Evolutionary conservation across 2,329 filamentous ascomycete genomes (phyloP), one percentile per base, ranked within the genome.

Genomic region (Arthrinium puccinioides): DNA sequence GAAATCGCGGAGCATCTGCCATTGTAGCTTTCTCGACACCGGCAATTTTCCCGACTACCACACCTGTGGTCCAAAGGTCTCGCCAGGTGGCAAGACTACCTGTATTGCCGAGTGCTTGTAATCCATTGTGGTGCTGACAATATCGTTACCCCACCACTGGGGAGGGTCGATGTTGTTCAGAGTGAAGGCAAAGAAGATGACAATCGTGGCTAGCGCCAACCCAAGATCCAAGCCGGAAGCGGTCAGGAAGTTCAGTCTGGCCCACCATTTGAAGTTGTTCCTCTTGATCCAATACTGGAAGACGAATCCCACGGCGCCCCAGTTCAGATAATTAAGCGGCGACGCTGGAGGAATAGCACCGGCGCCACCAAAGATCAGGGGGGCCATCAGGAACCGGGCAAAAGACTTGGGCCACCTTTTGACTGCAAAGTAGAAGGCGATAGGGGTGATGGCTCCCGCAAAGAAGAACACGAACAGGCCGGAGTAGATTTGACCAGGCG

Each of bases 261-360:
- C 76, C 84, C 84, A 87, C 83, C 83, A 87, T 20, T 63, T 70
- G 44, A 76, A 77, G 55, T 76, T 70, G 11, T 70, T 67, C 50
- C 74, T 73, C 56, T 79, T 77, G 53, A 87, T 74, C 51, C 66
- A 70, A 55, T 76, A 77, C 56, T 87, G 82, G 66, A 87, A 87
- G 21, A 83, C 44, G 47, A 76, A 78, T 21, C 83, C 84, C 4
- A 87, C 78, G 39, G 82, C 61, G 14, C 78, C 80, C 82, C 83
- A 87, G n/a, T 73, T 71, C 23, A 84, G 72, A 54, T 85, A 87
- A 60, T 84, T 86, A 41, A 87, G 71, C 0, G 82, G 82, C 0
- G 82, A 84, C 4, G 84, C 83, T 0, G 77, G 77, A 3, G 76
- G 77, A 47, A 82, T 79, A 23, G 62, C 45, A 1, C 67, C 70